A percentile compares a stretch with the other conserved stretches of the same genome.
Evolutionary conservation across 257 asterid species (phyloP).

Genomic region (Nyctanthes arbortristis): DNA sequence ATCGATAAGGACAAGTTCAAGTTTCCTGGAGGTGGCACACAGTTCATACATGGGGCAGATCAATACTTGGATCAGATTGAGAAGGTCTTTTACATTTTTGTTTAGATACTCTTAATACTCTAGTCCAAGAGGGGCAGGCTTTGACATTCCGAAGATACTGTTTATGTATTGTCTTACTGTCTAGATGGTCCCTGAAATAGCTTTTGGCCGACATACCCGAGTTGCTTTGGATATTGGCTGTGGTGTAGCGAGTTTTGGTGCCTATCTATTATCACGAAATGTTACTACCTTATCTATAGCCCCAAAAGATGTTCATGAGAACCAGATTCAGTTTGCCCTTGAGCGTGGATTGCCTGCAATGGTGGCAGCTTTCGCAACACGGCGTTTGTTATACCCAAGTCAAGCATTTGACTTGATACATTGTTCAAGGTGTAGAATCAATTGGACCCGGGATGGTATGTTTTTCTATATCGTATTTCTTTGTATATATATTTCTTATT

Average conservation of each 20-base stretch:
- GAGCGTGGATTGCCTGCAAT: constrained; percentile 97
- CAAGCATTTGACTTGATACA: constrained; percentile 93
- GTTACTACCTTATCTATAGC: constrained; percentile 86
- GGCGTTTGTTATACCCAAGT: constrained; percentile 81
- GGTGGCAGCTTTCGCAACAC: constrained; percentile 87
- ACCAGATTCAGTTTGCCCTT: constrained; percentile 98
- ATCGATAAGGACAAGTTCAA: constrained; percentile 82
- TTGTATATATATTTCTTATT: constrained; percentile 2
- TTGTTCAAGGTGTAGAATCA: constrained; percentile 93
- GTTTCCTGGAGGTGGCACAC: constrained; percentile 98
- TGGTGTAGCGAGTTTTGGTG: constrained; percentile 98
- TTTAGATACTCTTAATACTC: not conserved
- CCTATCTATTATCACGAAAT: constrained; percentile 76
- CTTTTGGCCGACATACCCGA: constrained; percentile 82
- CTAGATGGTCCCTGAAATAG: constrained; percentile 90
- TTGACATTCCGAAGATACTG: constrained; percentile 17
- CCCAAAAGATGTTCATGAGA: constrained; percentile 95
- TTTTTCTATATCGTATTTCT: constrained; percentile 4
- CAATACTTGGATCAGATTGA: constrained; percentile 92
- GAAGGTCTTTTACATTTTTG: constrained; percentile 45
- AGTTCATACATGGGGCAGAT: constrained; percentile 93
- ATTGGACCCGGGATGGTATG: constrained; percentile 98
- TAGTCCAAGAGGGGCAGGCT: not conserved
- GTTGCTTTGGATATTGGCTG: constrained; percentile 93
- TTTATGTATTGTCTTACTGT: not conserved